These are phyloP conservation scores for Pythium guiyangense DNA, from an alignment of 352 stramenopile species.

Conservation along the genomic window DNA sequence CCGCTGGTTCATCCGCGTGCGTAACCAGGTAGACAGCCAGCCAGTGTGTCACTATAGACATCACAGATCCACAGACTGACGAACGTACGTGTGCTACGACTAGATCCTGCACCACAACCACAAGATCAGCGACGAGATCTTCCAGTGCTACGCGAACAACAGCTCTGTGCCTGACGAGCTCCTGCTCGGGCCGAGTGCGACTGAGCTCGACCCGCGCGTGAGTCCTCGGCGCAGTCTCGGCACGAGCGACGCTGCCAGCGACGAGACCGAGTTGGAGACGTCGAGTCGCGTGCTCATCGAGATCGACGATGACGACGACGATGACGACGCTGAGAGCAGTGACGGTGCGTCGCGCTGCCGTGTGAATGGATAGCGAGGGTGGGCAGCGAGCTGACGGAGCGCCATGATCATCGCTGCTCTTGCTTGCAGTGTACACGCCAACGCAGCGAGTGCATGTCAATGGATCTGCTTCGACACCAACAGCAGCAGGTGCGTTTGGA, in stretches of 20 bases:
- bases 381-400: no score
- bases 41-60: not conserved
- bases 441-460: not conserved
- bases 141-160: slow-evolving; percentile 76
- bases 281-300: slow-evolving; percentile 14
- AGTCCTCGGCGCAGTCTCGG: slow-evolving; percentile 19
- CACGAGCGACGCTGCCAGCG: not conserved
- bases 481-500: not conserved
- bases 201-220: slow-evolving; percentile 4
- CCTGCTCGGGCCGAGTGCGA: slow-evolving; percentile 30
- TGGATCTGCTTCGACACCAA: not conserved
- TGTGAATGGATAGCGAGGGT: no score
- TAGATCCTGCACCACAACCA: slow-evolving; percentile 79
- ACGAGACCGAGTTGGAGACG: slow-evolving; percentile 16
- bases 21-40: slow-evolving; percentile 45
- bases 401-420: no score
- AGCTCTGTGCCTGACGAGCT: slow-evolving; percentile 72
- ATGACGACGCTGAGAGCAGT: slow-evolving; percentile 6
- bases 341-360: not conserved
- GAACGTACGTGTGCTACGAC: not conserved
- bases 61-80: not conserved
- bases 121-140: slow-evolving; percentile 72
- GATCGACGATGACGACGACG: slow-evolving; percentile 5
- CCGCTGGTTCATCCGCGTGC: slow-evolving; percentile 66
- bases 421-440: not conserved